Evolutionary conservation across 371 early-diverging fungal species (phyloP).

Genomic region (Zancudomyces culisetae): DNA sequence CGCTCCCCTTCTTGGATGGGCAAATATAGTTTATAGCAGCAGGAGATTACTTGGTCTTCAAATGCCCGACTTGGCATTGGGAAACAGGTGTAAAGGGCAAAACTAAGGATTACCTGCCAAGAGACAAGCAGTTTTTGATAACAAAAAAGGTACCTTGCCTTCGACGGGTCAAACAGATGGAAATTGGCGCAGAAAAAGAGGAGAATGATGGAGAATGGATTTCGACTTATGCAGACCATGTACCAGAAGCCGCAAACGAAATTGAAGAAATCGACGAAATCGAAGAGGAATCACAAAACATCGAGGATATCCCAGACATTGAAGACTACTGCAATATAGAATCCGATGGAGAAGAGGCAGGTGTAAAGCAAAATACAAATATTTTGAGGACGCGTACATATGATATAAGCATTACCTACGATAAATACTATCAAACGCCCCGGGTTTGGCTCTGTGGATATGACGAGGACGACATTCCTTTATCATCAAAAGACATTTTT

Average conservation of each 20-base stretch:
- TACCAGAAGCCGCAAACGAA: conserved; percentile 21
- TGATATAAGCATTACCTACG: conserved; percentile 93
- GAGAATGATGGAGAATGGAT: conserved; percentile 59
- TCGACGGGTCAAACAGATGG: conserved; percentile 70
- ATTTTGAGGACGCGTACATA: conserved; percentile 87
- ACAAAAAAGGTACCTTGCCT: conserved; percentile 91
- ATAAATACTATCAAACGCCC: conserved; percentile 96
- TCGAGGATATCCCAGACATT: conserved; percentile 86
- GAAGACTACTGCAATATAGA: conserved; percentile 47
- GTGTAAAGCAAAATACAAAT: conserved; percentile 39
- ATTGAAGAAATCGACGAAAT: conserved; percentile 53
- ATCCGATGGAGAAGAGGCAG: conserved; percentile 15
- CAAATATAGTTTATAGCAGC: conserved; percentile 68
- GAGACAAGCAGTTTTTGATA: conserved; percentile 85
- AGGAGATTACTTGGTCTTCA: conserved; percentile 91
- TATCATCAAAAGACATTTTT: conserved; percentile 71
- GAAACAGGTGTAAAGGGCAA: conserved; percentile 62
- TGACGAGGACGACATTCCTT: conserved; percentile 73
- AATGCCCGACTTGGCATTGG: conserved; percentile 98
- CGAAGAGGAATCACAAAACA: conserved; percentile 26
- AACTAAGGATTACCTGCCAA: conserved; percentile 70
- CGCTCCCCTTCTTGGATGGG: no score
- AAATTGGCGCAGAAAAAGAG: conserved; percentile 44
- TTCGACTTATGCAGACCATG: conserved; percentile 44
- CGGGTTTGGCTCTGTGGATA: conserved; percentile 93